Conservation (phyloP, 2,329 filamentous ascomycete species). For the Trichoderma sp. region DNA sequence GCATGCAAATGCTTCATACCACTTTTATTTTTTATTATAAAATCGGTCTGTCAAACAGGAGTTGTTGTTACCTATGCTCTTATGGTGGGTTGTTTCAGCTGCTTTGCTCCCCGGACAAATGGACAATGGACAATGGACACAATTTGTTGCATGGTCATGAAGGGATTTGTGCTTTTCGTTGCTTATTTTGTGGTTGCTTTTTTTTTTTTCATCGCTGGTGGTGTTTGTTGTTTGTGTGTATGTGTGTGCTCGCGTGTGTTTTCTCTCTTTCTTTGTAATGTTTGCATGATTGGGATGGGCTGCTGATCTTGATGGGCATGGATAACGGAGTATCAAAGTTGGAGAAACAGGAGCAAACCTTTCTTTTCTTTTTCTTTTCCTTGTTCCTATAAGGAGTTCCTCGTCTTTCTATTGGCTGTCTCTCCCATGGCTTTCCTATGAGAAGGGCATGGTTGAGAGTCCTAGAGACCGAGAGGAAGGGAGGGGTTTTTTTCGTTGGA, state of each 20-base stretch:
- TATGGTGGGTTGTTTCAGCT: not conserved
- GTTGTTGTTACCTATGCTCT: not conserved
- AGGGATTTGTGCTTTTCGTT: not conserved
- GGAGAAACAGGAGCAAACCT: conserved; percentile 7
- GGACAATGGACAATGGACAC: not conserved
- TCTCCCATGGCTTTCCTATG: not conserved
- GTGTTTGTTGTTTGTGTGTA: not conserved
- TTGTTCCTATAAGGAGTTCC: not conserved
- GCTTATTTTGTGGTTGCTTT: not conserved
- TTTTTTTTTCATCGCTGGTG: not conserved
- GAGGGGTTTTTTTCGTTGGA: not conserved
- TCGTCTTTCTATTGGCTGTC: not conserved
- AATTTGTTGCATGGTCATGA: not conserved
- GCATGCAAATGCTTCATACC: conserved; percentile 16
- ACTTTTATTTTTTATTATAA: not conserved
- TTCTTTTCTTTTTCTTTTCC: not conserved
- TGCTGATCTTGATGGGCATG: conserved; percentile 7
- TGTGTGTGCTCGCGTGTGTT: not conserved
- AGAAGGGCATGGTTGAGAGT: not conserved
- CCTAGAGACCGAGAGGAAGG: not conserved
- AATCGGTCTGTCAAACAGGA: not conserved
- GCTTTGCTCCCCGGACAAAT: not conserved
- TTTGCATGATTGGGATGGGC: conserved; percentile 10
- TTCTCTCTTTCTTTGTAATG: not conserved
- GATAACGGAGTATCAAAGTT: conserved; percentile 9